Conservation (phyloP, 371 early-diverging fungal genomes). For the Mucor racemosus region DNA sequence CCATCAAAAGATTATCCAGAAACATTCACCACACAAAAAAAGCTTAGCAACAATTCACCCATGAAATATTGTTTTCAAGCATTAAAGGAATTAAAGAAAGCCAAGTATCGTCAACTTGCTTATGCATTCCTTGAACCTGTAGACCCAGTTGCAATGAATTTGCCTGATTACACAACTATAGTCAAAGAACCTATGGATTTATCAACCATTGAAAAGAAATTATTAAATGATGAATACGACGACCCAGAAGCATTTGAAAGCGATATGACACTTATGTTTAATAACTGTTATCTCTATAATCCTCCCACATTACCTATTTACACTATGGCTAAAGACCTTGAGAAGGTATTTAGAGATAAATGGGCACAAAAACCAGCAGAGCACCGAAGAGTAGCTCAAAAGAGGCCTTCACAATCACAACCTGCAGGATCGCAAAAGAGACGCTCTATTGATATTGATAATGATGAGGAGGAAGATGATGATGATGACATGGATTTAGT, state of each 20-base stretch:
- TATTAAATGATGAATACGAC: constrained; percentile 78
- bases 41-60: constrained; percentile 54
- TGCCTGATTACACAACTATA: constrained; percentile 93
- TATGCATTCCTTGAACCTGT: constrained; percentile 92
- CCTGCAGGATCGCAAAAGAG: constrained; percentile 24
- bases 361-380: constrained; percentile 64
- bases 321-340: constrained; percentile 78
- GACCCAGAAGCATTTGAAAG: constrained; percentile 76
- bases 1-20: constrained; percentile 66
- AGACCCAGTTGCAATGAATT: constrained; percentile 88
- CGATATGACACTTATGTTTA: constrained; percentile 87
- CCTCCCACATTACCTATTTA: constrained; percentile 88
- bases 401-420: constrained; percentile 25
- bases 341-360: constrained; percentile 82
- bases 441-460: background rate
- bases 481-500: background rate
- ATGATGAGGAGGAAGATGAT: background rate
- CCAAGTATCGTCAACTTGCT: constrained; percentile 67
- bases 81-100: constrained; percentile 79
- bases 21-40: constrained; percentile 43
- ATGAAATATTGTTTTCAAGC: constrained; percentile 73
- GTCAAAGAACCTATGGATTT: constrained; percentile 99
- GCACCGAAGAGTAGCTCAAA: background rate
- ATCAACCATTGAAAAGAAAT: constrained; percentile 86
- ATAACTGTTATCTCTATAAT: constrained; percentile 96